Conservation (phyloP, 805 yeast genomes). For the Candida endomychidarum region DNA sequence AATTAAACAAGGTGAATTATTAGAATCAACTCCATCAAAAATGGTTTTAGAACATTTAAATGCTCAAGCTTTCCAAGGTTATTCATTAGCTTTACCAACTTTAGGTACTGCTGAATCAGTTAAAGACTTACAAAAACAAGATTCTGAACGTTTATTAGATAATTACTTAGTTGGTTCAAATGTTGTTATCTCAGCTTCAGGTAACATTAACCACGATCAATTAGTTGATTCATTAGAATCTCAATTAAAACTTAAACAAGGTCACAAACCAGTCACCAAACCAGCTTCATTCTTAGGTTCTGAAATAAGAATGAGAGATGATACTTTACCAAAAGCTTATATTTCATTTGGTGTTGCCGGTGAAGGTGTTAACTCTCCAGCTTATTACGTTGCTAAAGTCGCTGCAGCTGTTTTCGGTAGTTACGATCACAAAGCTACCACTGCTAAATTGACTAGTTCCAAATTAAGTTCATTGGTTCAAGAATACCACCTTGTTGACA, state of each 20-base stretch:
- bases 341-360: constrained; percentile 74
- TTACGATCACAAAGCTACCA: constrained; percentile 54
- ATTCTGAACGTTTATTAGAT: constrained; percentile 54
- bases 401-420: constrained; percentile 60
- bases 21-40: constrained; percentile 57
- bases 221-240: constrained; percentile 66
- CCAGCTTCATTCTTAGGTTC: constrained; percentile 77
- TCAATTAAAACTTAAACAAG: constrained; percentile 48
- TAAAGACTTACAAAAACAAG: constrained; percentile 55
- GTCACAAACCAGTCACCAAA: constrained; percentile 47
- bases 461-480: constrained; percentile 67
- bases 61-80: constrained; percentile 84
- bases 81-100: constrained; percentile 74
- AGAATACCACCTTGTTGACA: constrained; percentile 72
- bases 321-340: constrained; percentile 79
- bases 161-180: constrained; percentile 62
- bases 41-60: constrained; percentile 73
- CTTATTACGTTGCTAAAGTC: constrained; percentile 69
- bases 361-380: constrained; percentile 61
- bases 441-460: constrained; percentile 56
- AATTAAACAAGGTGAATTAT: constrained; percentile 46
- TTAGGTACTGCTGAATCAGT: constrained; percentile 72
- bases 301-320: constrained; percentile 86
- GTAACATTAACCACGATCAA: constrained; percentile 68
- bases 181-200: constrained; percentile 67